phyloP scores from a whole-genome alignment of 116 monocot species.

The Cymodocea nodosa region DNA sequence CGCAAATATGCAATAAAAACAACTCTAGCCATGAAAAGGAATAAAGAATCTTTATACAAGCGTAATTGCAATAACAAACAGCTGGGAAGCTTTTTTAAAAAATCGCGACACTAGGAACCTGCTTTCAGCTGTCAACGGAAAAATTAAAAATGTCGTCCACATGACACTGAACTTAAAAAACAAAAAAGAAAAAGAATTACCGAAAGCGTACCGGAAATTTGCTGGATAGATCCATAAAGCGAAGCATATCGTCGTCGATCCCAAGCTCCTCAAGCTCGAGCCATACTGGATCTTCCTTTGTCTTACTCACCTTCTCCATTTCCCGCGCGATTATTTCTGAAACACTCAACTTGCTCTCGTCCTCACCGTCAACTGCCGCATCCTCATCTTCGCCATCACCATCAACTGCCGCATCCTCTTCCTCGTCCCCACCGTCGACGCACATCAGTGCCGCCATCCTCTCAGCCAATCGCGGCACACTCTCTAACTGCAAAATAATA shows the following conservation, averaged over 20 bases:
- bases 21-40: no score
- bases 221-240: constrained; percentile 53
- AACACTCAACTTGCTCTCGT: constrained; percentile 10
- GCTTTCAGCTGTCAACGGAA: no score
- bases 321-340: constrained; percentile 47
- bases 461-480: constrained; percentile 71
- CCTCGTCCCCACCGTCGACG: constrained; percentile 12
- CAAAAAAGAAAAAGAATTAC: background rate
- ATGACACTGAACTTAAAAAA: background rate
- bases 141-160: no score
- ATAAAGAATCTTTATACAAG: no score
- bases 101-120: no score
- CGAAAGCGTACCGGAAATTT: constrained; percentile 61
- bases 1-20: no score
- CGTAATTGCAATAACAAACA: no score
- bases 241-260: constrained; percentile 70
- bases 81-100: no score
- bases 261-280: constrained; percentile 89
- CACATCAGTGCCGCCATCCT: constrained; percentile 97
- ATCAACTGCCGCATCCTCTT: constrained; percentile 32
- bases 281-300: constrained; percentile 39
- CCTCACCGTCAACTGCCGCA: constrained; percentile 14
- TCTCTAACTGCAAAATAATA: constrained; percentile 41
- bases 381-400: constrained; percentile 25
- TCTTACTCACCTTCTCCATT: constrained; percentile 41